These are phyloP conservation scores for Fusarium multiceps DNA, from an alignment of 2,329 filamentous ascomycete species.

Conservation along the genomic window DNA sequence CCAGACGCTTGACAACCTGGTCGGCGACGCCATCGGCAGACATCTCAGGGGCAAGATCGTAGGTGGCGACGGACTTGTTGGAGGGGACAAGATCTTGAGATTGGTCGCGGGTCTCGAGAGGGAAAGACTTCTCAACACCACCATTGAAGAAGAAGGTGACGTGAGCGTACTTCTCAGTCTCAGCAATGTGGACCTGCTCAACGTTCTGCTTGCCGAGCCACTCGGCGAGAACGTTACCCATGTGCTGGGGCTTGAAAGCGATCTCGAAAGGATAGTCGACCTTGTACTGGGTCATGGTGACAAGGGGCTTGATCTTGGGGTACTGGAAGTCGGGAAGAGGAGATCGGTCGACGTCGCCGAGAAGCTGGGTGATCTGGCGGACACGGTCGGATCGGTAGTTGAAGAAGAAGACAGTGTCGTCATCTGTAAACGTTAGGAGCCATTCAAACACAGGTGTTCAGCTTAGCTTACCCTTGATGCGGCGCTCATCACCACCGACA, in stretches of 20 bases:
- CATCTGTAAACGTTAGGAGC: constrained; percentile 64
- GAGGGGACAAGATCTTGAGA: constrained; percentile 81
- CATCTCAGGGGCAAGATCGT: constrained; percentile 96
- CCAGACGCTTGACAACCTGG: constrained; percentile 88
- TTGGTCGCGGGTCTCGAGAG: constrained; percentile 90
- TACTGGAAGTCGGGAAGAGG: constrained; percentile 91
- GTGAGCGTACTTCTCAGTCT: constrained; percentile 99
- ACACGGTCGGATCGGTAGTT: constrained; percentile 99
- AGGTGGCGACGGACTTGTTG: constrained; percentile 90
- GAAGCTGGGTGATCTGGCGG: constrained; percentile 92
- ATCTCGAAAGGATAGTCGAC: constrained; percentile 90
- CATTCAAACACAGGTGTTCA: neutral
- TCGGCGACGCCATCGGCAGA: constrained; percentile 89
- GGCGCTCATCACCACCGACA: constrained; percentile 84
- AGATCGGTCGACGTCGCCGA: constrained; percentile 92
- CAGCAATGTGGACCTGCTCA: constrained; percentile 94
- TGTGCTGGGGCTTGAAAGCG: constrained; percentile 92
- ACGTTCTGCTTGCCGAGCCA: constrained; percentile 91
- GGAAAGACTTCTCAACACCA: constrained; percentile 95
- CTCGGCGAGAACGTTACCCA: constrained; percentile 98
- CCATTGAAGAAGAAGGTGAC: constrained; percentile 99
- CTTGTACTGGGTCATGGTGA: constrained; percentile 99
- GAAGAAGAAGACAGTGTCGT: constrained; percentile 99
- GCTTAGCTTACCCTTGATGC: constrained; percentile 78
- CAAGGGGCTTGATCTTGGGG: constrained; percentile 84